Conservation (phyloP, 2,329 filamentous ascomycete genomes). For the Cyphellophora europaea region DNA sequence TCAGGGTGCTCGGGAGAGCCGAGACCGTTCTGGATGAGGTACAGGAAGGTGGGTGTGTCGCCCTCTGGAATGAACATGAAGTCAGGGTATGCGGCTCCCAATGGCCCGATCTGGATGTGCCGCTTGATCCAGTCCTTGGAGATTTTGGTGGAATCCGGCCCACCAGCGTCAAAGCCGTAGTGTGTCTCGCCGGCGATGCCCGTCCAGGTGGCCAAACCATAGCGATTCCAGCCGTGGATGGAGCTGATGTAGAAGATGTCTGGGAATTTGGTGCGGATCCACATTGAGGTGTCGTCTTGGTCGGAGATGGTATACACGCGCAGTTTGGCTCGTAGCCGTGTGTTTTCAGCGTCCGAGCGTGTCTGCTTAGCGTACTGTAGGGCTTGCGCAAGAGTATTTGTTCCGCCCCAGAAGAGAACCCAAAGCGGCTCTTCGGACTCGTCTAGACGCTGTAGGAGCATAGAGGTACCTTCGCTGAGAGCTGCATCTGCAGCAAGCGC, state of each 20-base stretch:
- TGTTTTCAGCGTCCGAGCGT: constrained; percentile 23
- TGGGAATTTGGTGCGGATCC: constrained; percentile 46
- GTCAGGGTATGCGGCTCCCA: constrained; percentile 38
- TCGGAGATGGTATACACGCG: constrained; percentile 50
- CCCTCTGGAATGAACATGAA: constrained; percentile 44
- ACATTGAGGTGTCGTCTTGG: constrained; percentile 48
- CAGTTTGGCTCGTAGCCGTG: constrained; percentile 31
- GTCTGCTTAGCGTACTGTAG: constrained; percentile 30
- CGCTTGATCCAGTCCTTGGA: constrained; percentile 43
- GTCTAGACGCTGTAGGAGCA: constrained; percentile 35
- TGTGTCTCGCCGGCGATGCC: constrained; percentile 44
- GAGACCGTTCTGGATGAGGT: constrained; percentile 34
- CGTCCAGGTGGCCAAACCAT: constrained; percentile 45
- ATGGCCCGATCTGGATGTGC: constrained; percentile 43
- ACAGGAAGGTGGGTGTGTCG: constrained; percentile 35
- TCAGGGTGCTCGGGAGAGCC: constrained; percentile 27
- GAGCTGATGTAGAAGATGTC: constrained; percentile 48
- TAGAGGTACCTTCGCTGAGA: constrained; percentile 33
- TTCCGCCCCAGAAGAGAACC: constrained; percentile 45
- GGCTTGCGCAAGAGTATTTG: constrained; percentile 43
- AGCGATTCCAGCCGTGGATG: constrained; percentile 48
- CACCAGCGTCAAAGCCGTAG: constrained; percentile 39
- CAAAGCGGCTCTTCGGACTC: constrained; percentile 37
- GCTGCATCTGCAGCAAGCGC: constrained; percentile 24
- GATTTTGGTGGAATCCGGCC: constrained; percentile 39